phyloP scores from a whole-genome alignment of 1,284 basidiomycete species.

The Sphaerobolus stellatus region DNA sequence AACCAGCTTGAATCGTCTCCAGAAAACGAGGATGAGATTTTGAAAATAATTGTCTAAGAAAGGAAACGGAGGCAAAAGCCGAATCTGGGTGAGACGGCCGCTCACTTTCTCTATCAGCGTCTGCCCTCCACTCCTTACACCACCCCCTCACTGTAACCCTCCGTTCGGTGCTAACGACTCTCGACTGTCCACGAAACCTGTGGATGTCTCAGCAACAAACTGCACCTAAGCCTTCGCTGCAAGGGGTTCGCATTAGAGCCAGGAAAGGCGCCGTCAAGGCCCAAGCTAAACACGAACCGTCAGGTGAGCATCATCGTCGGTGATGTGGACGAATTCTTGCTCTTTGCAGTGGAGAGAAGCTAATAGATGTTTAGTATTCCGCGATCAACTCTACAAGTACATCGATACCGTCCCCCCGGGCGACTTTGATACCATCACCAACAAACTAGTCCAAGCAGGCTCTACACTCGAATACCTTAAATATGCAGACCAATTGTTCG shows the following conservation, averaged over 20 bases:
- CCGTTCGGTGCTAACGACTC: no score
- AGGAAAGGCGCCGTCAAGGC: conserved; percentile 86
- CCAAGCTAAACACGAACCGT: conserved; percentile 85
- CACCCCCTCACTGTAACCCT: no score
- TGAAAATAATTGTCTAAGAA: no score
- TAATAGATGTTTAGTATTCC: conserved; percentile 64
- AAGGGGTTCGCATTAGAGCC: conserved; percentile 86
- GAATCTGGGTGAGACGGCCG: no score
- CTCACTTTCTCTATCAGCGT: no score
- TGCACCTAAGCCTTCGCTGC: conserved; percentile 78
- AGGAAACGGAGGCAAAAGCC: no score
- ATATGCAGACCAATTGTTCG: conserved; percentile 95
- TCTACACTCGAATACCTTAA: conserved; percentile 91
- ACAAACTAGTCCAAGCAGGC: conserved; percentile 89
- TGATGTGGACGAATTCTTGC: not conserved
- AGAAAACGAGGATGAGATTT: no score
- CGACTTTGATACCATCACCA: conserved; percentile 82
- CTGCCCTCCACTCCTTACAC: no score
- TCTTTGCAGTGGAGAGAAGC: not conserved
- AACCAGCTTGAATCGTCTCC: no score
- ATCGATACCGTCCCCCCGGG: conserved; percentile 81
- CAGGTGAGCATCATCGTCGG: conserved; percentile 41
- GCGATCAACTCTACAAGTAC: conserved; percentile 93
- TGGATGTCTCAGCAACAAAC: conserved; percentile 87
- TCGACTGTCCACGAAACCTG: conserved; percentile 37